Evolutionary conservation across 768 basidiomycete species (phyloP).

Genomic region (Hydnum rufescens): DNA sequence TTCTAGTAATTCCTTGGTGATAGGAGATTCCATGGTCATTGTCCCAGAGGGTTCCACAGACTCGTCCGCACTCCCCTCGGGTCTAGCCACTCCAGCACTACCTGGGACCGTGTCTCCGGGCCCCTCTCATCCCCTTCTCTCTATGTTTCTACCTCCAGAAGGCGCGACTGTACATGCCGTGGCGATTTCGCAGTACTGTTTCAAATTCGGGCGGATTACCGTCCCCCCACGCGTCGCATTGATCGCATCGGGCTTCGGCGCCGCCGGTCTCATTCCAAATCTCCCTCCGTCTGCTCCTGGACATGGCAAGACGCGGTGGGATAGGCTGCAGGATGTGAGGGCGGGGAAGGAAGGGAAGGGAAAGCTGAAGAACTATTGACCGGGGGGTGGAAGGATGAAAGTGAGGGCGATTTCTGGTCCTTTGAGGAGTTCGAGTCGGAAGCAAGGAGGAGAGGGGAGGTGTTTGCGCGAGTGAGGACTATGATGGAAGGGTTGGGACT

Average conservation of each 20-base stretch:
- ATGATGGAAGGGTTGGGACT: not conserved
- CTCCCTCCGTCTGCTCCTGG: too few species aligned
- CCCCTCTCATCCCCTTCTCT: not conserved
- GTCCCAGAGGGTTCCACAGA: not conserved
- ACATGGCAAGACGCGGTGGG: not conserved
- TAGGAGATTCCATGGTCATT: not conserved
- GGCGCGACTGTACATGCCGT: conserved; percentile 7
- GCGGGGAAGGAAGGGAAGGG: not conserved
- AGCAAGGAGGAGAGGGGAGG: not conserved
- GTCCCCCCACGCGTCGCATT: conserved; percentile 9
- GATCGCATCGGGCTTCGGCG: conserved; percentile 8
- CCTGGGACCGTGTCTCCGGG: not conserved
- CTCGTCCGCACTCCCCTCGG: not conserved
- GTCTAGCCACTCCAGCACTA: not conserved
- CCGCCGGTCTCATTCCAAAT: too few species aligned
- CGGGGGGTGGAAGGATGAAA: not conserved
- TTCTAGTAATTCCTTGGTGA: not conserved
- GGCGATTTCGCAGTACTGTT: conserved; percentile 10
- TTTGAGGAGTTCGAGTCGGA: not conserved
- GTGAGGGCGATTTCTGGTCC: not conserved
- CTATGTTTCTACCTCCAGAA: not conserved
- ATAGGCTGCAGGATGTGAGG: not conserved
- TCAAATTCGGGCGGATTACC: conserved; percentile 11
- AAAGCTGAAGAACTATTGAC: not conserved
- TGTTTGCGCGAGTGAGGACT: not conserved